phyloP scores from a whole-genome alignment of 2,329 filamentous ascomycete species.

The Trichoderma endophyticum region DNA sequence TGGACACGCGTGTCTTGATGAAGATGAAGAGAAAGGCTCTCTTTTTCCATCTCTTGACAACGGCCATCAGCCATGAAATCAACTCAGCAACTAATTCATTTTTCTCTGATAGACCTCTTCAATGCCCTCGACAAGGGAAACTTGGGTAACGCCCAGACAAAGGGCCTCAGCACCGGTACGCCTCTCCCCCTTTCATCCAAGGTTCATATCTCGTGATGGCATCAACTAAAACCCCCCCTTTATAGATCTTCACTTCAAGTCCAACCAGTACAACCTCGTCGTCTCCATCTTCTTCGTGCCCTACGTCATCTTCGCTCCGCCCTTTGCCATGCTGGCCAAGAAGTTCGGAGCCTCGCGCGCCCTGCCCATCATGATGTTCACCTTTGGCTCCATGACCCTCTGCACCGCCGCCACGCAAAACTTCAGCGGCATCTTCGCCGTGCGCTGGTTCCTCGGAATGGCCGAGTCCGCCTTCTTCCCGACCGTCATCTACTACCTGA shows the following conservation, averaged over 20 bases:
- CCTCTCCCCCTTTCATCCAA: neutral
- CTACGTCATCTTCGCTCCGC: constrained; percentile 67
- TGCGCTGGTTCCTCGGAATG: constrained; percentile 53
- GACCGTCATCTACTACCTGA: constrained; percentile 51
- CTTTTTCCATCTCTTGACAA: neutral
- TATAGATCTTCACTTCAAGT: constrained; percentile 50
- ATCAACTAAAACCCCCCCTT: neutral
- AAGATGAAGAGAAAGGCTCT: neutral
- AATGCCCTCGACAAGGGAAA: constrained; percentile 45
- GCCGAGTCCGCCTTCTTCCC: constrained; percentile 55
- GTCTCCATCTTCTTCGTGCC: constrained; percentile 73
- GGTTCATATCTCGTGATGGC: neutral
- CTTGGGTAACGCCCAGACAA: constrained; percentile 55
- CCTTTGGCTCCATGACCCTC: constrained; percentile 66
- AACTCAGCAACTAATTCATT: neutral
- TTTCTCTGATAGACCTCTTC: constrained; percentile 40
- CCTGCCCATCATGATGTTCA: constrained; percentile 69
- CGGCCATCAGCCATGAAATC: neutral
- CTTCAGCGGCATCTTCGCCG: constrained; percentile 49
- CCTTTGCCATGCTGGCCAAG: constrained; percentile 61
- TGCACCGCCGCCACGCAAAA: constrained; percentile 49
- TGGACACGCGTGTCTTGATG: neutral
- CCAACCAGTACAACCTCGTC: constrained; percentile 66
- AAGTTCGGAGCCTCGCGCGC: constrained; percentile 64
- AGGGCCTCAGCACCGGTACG: constrained; percentile 38